phyloP scores from a whole-genome alignment of 306 rosid genomes.

The Mimosa bimucronata region DNA sequence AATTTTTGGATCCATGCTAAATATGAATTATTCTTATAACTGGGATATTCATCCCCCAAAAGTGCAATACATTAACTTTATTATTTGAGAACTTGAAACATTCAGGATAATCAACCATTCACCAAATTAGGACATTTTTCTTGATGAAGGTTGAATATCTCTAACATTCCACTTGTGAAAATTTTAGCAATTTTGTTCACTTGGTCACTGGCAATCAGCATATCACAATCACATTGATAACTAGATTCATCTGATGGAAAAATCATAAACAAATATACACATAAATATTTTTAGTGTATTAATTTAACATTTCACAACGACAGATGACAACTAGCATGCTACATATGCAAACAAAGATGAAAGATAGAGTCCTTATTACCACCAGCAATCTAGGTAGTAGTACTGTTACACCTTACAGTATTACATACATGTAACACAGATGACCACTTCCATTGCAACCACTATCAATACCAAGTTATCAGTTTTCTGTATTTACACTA shows the following conservation, averaged over 20 bases:
- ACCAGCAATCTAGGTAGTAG: neutral
- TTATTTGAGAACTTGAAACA: slow-evolving; percentile 23
- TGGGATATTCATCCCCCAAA: neutral
- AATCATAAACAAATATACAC: neutral
- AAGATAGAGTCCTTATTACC: neutral
- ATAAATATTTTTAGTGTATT: neutral
- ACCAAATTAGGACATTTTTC: slow-evolving; percentile 10
- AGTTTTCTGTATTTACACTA: neutral
- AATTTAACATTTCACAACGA: slow-evolving; percentile 8
- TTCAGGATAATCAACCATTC: slow-evolving; percentile 17
- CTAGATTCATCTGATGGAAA: neutral
- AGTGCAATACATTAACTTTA: slow-evolving; percentile 8
- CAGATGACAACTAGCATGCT: slow-evolving; percentile 1
- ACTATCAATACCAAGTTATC: slow-evolving; percentile 9
- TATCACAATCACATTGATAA: slow-evolving; percentile 2
- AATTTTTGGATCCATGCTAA: slow-evolving; percentile 7
- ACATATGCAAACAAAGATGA: slow-evolving; percentile 26
- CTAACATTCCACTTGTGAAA: slow-evolving; percentile 15
- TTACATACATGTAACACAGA: slow-evolving; percentile 7
- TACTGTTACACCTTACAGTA: neutral
- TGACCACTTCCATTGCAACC: slow-evolving; percentile 17
- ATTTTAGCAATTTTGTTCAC: neutral
- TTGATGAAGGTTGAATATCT: neutral
- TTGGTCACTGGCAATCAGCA: slow-evolving; percentile 25
- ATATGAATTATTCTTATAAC: slow-evolving; percentile 16